phyloP scores from a whole-genome alignment of 192 early-diverging fungal genomes.

The Obelidium mucronatum region DNA sequence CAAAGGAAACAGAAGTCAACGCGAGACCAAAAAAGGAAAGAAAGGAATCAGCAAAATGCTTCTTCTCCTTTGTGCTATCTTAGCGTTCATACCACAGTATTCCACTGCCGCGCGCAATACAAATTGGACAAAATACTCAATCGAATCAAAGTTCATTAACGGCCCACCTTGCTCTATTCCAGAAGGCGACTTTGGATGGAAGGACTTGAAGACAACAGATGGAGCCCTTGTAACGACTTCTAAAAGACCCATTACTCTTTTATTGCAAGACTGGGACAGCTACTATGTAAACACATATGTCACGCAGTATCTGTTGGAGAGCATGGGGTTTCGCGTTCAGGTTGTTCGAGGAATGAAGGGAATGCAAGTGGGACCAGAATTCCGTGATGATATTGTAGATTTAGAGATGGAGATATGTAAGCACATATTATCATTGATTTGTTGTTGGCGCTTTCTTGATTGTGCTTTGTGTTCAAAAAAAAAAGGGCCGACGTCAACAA shows the following conservation, averaged over 20 bases:
- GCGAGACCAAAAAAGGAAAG: neutral
- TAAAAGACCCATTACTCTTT: neutral
- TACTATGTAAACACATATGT: neutral
- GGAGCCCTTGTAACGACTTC: neutral
- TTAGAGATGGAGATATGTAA: neutral
- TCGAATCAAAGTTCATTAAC: neutral
- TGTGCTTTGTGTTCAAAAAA: neutral
- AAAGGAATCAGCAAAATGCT: neutral
- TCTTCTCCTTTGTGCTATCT: too few species aligned
- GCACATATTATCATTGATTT: neutral
- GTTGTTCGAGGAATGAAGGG: neutral
- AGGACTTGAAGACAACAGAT: neutral
- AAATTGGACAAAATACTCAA: neutral
- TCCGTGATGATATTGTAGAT: neutral
- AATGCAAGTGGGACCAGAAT: neutral
- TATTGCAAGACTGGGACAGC: neutral
- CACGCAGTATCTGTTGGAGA: conserved; percentile 8
- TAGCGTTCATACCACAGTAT: too few species aligned
- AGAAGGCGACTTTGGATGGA: conserved; percentile 10
- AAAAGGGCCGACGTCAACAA: neutral
- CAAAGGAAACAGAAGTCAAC: neutral
- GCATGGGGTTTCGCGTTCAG: neutral
- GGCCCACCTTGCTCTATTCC: neutral
- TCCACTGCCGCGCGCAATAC: neutral
- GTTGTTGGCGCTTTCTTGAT: neutral